Conservation (phyloP, 306 rosid species). For the Sophora flavescens region DNA sequence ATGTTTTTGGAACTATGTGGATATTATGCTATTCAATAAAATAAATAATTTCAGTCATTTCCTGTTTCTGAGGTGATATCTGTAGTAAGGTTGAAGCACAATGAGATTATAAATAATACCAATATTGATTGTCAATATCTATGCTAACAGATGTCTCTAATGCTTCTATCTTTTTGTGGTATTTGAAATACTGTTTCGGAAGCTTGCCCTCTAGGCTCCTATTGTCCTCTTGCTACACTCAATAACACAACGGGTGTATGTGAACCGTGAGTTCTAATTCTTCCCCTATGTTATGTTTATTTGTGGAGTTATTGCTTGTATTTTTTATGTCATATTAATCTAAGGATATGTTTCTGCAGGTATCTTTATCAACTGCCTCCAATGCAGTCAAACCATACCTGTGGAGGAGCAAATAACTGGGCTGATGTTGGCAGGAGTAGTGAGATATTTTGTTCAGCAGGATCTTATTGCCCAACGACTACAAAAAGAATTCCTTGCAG, state of each 20-base stretch:
- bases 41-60: background rate
- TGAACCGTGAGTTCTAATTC: conserved; percentile 75
- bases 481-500: conserved; percentile 60
- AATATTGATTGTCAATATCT: conserved; percentile 1
- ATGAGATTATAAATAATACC: background rate
- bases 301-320: background rate
- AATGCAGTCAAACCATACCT: conserved; percentile 70
- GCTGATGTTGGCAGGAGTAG: conserved; percentile 68
- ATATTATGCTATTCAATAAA: background rate
- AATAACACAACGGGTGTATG: conserved; percentile 70
- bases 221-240: conserved; percentile 75
- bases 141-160: conserved; percentile 31
- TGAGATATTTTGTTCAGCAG: conserved; percentile 76
- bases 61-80: background rate
- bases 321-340: conserved; percentile 2
- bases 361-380: conserved; percentile 79
- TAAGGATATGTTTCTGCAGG: conserved; percentile 50
- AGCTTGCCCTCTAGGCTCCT: conserved; percentile 91
- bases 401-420: conserved; percentile 90
- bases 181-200: conserved; percentile 46
- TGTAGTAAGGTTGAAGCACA: conserved; percentile 21
- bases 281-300: background rate
- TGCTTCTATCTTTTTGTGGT: conserved; percentile 36
- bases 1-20: background rate
- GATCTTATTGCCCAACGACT: conserved; percentile 78